Evolutionary conservation across 2,329 filamentous ascomycete genomes (phyloP).

Genomic region (Leptographium wingfieldii): DNA sequence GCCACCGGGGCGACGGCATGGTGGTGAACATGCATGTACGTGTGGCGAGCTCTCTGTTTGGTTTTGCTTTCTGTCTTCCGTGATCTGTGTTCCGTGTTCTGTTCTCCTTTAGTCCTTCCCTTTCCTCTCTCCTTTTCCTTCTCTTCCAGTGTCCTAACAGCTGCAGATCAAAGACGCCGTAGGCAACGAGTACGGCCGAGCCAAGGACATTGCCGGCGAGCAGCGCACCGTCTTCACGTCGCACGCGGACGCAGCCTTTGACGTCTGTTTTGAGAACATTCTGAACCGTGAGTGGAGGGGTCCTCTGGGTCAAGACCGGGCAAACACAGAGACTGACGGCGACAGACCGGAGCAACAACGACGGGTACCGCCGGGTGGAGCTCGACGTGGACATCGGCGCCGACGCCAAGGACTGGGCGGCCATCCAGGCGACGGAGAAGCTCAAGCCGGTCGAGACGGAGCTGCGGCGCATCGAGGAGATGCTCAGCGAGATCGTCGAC

Average conservation of each 20-base stretch:
- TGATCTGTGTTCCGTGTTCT: no score
- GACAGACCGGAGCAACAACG: slow-evolving; percentile 20
- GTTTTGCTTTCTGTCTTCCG: no score
- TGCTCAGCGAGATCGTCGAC: slow-evolving; percentile 72
- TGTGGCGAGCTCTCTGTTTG: slow-evolving; percentile 11
- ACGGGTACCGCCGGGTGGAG: slow-evolving; percentile 61
- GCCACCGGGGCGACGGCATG: slow-evolving; percentile 85
- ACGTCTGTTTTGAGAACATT: slow-evolving; percentile 91
- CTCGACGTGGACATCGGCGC: slow-evolving; percentile 94
- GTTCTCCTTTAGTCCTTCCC: no score
- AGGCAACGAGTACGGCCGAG: slow-evolving; percentile 88
- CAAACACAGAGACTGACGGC: background rate
- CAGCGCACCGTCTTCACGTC: slow-evolving; percentile 89
- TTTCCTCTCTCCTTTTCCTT: no score
- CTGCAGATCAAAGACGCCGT: slow-evolving; percentile 81
- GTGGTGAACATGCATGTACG: slow-evolving; percentile 82
- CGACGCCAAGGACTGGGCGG: slow-evolving; percentile 96
- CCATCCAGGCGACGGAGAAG: slow-evolving; percentile 93
- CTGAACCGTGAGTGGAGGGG: slow-evolving; percentile 27
- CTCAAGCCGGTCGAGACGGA: slow-evolving; percentile 95
- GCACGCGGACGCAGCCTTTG: slow-evolving; percentile 81
- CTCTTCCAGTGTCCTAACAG: background rate
- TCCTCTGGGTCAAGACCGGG: no score
- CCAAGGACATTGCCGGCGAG: slow-evolving; percentile 85
- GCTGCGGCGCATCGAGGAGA: slow-evolving; percentile 82